phyloP scores from a whole-genome alignment of 2,329 filamentous ascomycete genomes.

The Drechslerella coelobrocha region DNA sequence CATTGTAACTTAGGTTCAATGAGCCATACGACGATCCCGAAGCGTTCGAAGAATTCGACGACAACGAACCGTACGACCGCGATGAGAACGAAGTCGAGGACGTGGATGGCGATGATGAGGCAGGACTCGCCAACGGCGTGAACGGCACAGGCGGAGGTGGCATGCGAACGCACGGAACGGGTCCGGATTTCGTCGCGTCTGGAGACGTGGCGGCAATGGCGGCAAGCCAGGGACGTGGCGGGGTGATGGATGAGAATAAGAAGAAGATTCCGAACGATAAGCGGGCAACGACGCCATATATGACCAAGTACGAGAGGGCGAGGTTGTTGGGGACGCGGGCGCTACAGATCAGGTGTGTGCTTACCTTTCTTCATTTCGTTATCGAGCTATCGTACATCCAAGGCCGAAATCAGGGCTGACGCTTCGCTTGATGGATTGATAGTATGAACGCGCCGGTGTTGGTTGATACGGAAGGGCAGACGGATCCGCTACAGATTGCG shows the following conservation, averaged over 20 bases:
- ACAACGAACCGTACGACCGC: slow-evolving; percentile 53
- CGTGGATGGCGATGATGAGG: slow-evolving; percentile 26
- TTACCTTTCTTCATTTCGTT: background rate
- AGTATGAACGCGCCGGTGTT: slow-evolving; percentile 75
- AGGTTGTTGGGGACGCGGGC: slow-evolving; percentile 91
- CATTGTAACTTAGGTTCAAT: slow-evolving; percentile 23
- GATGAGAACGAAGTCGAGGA: slow-evolving; percentile 48
- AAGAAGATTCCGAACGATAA: slow-evolving; percentile 91
- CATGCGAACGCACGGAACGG: slow-evolving; percentile 59
- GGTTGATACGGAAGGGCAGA: slow-evolving; percentile 96
- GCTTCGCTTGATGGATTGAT: background rate
- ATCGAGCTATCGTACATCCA: background rate
- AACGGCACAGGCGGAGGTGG: slow-evolving; percentile 58
- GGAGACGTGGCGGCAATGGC: slow-evolving; percentile 56
- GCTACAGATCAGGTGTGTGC: slow-evolving; percentile 84
- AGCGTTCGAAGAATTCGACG: slow-evolving; percentile 40
- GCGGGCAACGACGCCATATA: slow-evolving; percentile 92
- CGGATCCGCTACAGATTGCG: slow-evolving; percentile 94
- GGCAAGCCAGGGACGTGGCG: slow-evolving; percentile 63
- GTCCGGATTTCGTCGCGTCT: slow-evolving; percentile 63
- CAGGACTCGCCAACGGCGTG: slow-evolving; percentile 52
- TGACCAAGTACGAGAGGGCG: slow-evolving; percentile 98
- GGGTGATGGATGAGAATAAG: slow-evolving; percentile 60
- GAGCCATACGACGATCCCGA: slow-evolving; percentile 44
- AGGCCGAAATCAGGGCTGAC: background rate